These are phyloP conservation scores for Huntiella decipiens DNA, from an alignment of 2,329 filamentous ascomycete species.

Conservation along the genomic window DNA sequence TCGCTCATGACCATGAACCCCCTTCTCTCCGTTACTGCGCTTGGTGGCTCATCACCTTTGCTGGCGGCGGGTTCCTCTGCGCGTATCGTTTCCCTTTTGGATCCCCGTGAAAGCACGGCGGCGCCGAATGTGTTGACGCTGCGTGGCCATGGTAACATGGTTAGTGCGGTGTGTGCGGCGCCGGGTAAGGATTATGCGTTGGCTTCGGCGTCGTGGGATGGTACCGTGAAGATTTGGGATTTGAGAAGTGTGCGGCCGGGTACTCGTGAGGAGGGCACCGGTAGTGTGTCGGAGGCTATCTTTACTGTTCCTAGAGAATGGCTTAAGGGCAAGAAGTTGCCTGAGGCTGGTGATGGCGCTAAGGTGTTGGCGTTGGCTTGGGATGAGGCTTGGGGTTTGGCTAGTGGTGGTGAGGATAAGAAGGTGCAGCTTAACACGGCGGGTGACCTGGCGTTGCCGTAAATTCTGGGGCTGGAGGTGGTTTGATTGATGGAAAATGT, in stretches of 20 bases:
- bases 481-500: not conserved
- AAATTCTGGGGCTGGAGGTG: not conserved
- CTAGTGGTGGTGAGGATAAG: slow-evolving; percentile 86
- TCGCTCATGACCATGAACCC: slow-evolving; percentile 70
- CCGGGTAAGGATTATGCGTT: slow-evolving; percentile 61
- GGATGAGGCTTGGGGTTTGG: slow-evolving; percentile 73
- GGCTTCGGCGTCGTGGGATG: slow-evolving; percentile 78
- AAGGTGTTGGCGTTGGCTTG: slow-evolving; percentile 84
- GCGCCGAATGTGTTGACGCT: slow-evolving; percentile 77
- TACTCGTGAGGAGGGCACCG: slow-evolving; percentile 37
- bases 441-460: slow-evolving; percentile 8
- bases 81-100: slow-evolving; percentile 78
- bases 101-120: slow-evolving; percentile 61
- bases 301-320: slow-evolving; percentile 60
- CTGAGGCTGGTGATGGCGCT: slow-evolving; percentile 56
- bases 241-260: slow-evolving; percentile 50
- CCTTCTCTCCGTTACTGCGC: slow-evolving; percentile 57
- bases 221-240: slow-evolving; percentile 88
- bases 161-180: slow-evolving; percentile 25
- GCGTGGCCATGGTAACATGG: slow-evolving; percentile 66
- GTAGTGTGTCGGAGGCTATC: slow-evolving; percentile 53
- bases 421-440: slow-evolving; percentile 68
- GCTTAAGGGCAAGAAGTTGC: slow-evolving; percentile 42
- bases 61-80: slow-evolving; percentile 63
- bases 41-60: slow-evolving; percentile 32